Base-by-base conservation (phyloP, 2,329 filamentous ascomycete species). In the Byssochlamys sp. region DNA sequence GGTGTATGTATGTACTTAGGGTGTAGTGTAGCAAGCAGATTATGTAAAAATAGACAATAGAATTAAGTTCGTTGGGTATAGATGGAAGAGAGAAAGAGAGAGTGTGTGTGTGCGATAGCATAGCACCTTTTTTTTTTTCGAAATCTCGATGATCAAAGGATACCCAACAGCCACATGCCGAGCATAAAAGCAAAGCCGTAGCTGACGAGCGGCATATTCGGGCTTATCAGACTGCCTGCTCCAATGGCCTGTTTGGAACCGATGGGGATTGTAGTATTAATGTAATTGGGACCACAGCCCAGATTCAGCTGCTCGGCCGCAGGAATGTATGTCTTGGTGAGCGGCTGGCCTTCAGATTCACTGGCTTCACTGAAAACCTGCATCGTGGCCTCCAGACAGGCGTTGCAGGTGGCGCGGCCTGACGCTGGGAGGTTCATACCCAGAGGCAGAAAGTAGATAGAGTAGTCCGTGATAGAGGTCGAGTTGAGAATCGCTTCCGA, bases 371-470 rank as follows among this genome's bases (percentile, higher is more conserved):
- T 84, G 72, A 88, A 96, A 19, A 95, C 82, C 27, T 80, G 80
- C 90, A 97, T 95, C 3, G 89, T 92, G 60, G 89, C 79, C 67
- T 86, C 80, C 50, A 94, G 78, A 71, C 94, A 97, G 48, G 76
- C 75, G 64, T 83, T 86, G 76, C 94, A 99, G 0, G 81, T 84
- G 0, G 91, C 89, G n/a, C 80, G 78, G 27, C 85, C 83, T 25
- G 81, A 81, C 12, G 77, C 79, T 0, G 89, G 89, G 11, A 96
- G 76, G 0, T 79, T 73, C 48, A 85, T 80, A 59, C 94, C 94
- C 57, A 95, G 80, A 0, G 91, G 89, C 2, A 97, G 78, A 66
- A 88, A 92, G 75, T 96, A 99, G 35, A 94, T 81, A 67, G 91
- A 92, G 33, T 84, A 81, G 69, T 94, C 87, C 31, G 84, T 83